Evolutionary conservation across 1,284 basidiomycete genomes (phyloP).

Genomic region (Albatrellus sp.): DNA sequence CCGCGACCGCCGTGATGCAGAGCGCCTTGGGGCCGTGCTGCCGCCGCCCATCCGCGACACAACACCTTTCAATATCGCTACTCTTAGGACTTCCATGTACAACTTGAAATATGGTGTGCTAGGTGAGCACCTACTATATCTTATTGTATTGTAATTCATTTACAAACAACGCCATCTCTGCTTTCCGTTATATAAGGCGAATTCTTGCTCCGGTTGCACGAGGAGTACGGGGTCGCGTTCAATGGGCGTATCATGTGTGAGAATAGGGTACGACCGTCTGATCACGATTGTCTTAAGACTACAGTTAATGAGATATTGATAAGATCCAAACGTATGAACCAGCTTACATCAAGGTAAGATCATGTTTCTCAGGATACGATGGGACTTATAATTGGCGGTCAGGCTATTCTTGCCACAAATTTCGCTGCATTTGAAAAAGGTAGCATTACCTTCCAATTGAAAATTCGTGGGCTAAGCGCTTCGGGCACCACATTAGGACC

Average conservation of each 20-base stretch:
- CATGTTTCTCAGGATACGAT: neutral
- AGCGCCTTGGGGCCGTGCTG: slow-evolving; percentile 12
- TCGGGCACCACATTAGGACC: neutral
- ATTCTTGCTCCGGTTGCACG: neutral
- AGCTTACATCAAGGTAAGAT: slow-evolving; percentile 17
- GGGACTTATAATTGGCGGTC: neutral
- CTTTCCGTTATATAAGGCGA: neutral
- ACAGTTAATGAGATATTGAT: neutral
- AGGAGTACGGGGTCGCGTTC: neutral
- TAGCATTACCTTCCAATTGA: neutral
- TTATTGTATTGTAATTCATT: neutral
- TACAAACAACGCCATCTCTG: neutral
- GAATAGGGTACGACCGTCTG: neutral
- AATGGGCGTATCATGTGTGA: neutral
- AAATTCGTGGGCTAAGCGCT: neutral
- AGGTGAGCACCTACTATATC: neutral
- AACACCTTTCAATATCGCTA: neutral
- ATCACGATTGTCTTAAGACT: neutral
- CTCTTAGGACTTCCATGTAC: neutral
- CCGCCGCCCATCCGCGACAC: slow-evolving; percentile 10
- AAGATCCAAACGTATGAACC: slow-evolving; percentile 20
- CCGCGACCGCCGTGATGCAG: slow-evolving; percentile 11
- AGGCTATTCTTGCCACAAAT: slow-evolving; percentile 20
- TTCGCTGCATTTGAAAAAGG: slow-evolving; percentile 21
- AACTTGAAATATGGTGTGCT: neutral